Evolutionary conservation across 345 rosid genomes (phyloP).

Genomic region (Eucalyptus marginata): DNA sequence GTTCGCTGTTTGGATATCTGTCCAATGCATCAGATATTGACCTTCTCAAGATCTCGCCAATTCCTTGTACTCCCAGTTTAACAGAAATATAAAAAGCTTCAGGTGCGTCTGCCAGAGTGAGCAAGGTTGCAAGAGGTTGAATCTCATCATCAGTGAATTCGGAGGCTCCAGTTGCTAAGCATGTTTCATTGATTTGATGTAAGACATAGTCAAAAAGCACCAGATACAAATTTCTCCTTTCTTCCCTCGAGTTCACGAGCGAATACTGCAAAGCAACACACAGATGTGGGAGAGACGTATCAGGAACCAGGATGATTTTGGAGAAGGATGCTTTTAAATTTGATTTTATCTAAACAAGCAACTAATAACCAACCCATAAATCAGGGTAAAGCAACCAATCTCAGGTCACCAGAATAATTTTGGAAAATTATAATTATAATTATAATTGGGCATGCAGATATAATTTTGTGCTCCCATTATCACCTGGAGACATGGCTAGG

Average conservation of each 20-base stretch:
- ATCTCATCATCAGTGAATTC: constrained; percentile 83
- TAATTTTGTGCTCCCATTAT: neutral
- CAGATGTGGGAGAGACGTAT: neutral
- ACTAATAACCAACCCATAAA: neutral
- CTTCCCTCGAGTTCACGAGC: constrained; percentile 72
- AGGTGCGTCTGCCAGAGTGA: constrained; percentile 84
- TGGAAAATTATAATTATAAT: neutral
- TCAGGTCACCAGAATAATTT: neutral
- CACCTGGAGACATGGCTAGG: neutral
- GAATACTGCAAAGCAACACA: constrained; percentile 60
- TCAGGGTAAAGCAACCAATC: neutral
- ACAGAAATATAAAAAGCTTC: constrained; percentile 95
- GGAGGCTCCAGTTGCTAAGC: constrained; percentile 65
- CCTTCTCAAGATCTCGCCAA: constrained; percentile 88
- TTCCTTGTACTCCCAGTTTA: constrained; percentile 92
- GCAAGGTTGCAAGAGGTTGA: constrained; percentile 69
- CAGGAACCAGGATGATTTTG: neutral
- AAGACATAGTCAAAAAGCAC: constrained; percentile 84
- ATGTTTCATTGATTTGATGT: constrained; percentile 79
- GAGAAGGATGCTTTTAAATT: neutral
- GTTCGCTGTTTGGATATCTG: constrained; percentile 79
- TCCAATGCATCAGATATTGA: constrained; percentile 71
- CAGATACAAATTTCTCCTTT: constrained; percentile 75
- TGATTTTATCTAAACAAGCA: neutral
- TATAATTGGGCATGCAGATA: neutral